Base-by-base conservation (phyloP, 2,329 filamentous ascomycete genomes). In the Neonectria neomacrospora region DNA sequence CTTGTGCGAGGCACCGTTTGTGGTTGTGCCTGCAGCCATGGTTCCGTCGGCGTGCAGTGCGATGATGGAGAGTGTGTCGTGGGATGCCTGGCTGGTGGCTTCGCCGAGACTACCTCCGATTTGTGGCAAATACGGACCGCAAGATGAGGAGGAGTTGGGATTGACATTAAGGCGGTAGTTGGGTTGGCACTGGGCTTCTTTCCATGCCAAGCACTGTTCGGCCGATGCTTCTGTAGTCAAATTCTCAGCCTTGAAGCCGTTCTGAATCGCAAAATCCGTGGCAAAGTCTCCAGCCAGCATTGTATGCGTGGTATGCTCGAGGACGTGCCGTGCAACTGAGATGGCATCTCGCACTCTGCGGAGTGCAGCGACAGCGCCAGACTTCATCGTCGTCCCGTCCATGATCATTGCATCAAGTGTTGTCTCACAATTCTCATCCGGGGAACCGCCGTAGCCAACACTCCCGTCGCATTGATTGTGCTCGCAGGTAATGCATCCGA, bases 381-480 rank as follows among this genome's bases (percentile, higher is more conserved):
- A 79, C 16, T 85, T 84, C 76, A 87, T 79, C n/a, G 78, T 83
- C 0, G 73, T 75, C 28, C 85, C 85, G 71, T 87, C 85, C 81
- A 87, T 86, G 73, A 87, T 80, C 78, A 87, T 80, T n/a, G 85
- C 85, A 73, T 87, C 85, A 14, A 87, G 82, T 0, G 85, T 86
- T 3, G 85, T 87, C 76, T 87, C 85, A 75, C 85, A 87, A 32
- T 75, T 73, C 71, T 87, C 85, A 65, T 86, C 84, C 0, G 85
- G 84, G 2, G 84, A 86, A 8, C 85, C 85, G 57, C 85, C 85
- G 67, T 77, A 86, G 54, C 85, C 85, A 39, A 87, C 85, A 39
- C 80, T 85, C 52, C 81, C 80, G 70, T 87, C 85, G 75, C 85
- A 87, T 65, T 83, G 85, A 53, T 80, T 79, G 60, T 72, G 73